These are phyloP conservation scores for Solanum chmielewskii DNA, from an alignment of 257 asterid species.

Conservation along the genomic window DNA sequence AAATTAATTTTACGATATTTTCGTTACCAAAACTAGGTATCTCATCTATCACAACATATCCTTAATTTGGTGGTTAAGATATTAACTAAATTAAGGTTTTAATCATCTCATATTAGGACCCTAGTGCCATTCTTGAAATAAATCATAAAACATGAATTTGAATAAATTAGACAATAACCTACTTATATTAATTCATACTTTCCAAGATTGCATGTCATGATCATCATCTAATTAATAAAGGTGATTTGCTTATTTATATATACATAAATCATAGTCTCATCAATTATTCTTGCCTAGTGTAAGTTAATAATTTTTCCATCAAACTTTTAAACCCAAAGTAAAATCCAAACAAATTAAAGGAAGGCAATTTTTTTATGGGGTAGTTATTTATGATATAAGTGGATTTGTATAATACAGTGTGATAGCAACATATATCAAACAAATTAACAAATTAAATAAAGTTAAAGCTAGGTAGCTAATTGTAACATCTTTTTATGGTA, in stretches of 20 bases:
- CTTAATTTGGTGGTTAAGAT: neutral
- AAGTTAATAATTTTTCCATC: neutral
- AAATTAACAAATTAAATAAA: neutral
- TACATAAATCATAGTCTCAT: neutral
- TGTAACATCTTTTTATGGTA: neutral
- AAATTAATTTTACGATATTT: too few relatives aligned
- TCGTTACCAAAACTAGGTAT: too few relatives aligned
- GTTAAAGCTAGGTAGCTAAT: neutral
- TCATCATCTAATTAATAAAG: neutral
- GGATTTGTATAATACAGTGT: neutral
- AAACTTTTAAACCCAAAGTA: neutral
- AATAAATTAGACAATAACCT: neutral
- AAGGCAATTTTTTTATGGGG: neutral
- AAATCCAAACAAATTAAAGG: neutral
- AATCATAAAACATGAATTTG: neutral
- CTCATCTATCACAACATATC: neutral
- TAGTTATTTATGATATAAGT: neutral
- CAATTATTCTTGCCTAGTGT: neutral
- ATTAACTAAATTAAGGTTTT: neutral
- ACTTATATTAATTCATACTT: conserved; percentile 7
- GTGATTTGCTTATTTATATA: neutral
- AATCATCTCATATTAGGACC: neutral
- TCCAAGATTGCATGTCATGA: neutral
- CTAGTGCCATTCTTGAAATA: neutral
- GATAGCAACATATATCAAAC: neutral